phyloP scores from a whole-genome alignment of 148 eudicot genomes.

The Rhododendron griersonianum region DNA sequence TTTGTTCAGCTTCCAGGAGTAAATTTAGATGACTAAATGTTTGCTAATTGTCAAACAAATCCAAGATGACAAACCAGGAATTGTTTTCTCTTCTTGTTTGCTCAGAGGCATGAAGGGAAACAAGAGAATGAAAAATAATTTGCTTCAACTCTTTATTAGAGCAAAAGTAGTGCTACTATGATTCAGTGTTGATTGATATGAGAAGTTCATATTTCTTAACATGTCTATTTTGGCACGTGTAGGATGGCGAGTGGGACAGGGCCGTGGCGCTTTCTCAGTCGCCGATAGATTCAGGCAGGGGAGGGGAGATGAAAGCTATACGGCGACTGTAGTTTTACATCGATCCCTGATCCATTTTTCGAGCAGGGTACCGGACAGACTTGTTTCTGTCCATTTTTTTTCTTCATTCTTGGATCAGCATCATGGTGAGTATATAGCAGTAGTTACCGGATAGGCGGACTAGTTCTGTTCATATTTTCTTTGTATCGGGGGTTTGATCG shows the following conservation, averaged over 20 bases:
- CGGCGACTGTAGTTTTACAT: not conserved
- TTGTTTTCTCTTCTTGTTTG: not conserved
- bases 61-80: not conserved
- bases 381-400: not conserved
- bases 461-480: not conserved
- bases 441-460: not conserved
- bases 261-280: slow-evolving; percentile 78
- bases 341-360: not conserved
- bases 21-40: not conserved
- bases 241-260: slow-evolving; percentile 96
- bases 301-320: not conserved
- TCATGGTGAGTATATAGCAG: not conserved
- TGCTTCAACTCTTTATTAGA: not conserved
- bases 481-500: not conserved
- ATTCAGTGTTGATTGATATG: not conserved
- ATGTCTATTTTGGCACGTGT: slow-evolving; percentile 1
- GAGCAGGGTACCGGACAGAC: not conserved
- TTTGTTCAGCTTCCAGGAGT: not conserved
- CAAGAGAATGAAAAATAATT: not conserved
- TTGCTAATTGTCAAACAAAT: not conserved
- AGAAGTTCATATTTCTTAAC: not conserved
- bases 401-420: not conserved
- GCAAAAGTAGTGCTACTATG: not conserved
- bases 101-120: not conserved
- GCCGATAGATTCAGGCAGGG: not conserved